Evolutionary conservation across 1,139 yeast genomes (phyloP).

Genomic region (Diutina mesorugosa): DNA sequence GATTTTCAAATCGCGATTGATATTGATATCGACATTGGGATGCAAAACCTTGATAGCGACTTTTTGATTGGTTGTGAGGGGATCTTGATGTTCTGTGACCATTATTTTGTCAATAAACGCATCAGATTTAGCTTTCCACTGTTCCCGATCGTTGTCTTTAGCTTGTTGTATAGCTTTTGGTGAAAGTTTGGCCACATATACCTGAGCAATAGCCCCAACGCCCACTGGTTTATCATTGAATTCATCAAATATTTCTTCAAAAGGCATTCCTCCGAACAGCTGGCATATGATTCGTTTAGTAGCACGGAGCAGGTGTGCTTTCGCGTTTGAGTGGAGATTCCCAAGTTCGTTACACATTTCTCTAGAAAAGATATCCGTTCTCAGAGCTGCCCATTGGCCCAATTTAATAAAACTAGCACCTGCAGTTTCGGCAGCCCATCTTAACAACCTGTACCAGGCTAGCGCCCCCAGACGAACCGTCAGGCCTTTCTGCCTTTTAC

Average conservation of each 20-base stretch:
- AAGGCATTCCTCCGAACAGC: conserved; percentile 44
- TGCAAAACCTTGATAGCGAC: conserved; percentile 91
- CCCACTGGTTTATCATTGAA: conserved; percentile 72
- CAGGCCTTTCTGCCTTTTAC: neutral
- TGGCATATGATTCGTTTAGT: conserved; percentile 48
- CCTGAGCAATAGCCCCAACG: conserved; percentile 97
- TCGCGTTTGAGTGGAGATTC: conserved; percentile 70
- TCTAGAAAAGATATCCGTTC: conserved; percentile 83
- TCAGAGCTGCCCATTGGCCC: conserved; percentile 99
- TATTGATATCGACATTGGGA: conserved; percentile 64
- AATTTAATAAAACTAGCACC: conserved; percentile 93
- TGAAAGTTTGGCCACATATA: conserved; percentile 62
- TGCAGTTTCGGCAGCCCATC: conserved; percentile 65
- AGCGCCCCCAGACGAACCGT: conserved; percentile 47
- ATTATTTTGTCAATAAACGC: conserved; percentile 23
- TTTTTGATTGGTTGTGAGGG: conserved; percentile 27
- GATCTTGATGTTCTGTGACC: conserved; percentile 24
- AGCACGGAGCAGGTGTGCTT: conserved; percentile 50
- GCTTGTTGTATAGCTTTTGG: conserved; percentile 25
- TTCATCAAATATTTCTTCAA: conserved; percentile 75
- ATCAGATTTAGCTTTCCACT: conserved; percentile 6
- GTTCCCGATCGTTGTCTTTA: conserved; percentile 7
- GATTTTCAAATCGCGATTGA: conserved; percentile 69
- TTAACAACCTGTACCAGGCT: conserved; percentile 58
- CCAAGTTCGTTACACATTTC: conserved; percentile 72